A percentile compares a stretch with the other conserved stretches of the same genome.
These are phyloP conservation scores for Polyporus tsugae DNA, from an alignment of 1,284 basidiomycete genomes.

Conservation along the genomic window DNA sequence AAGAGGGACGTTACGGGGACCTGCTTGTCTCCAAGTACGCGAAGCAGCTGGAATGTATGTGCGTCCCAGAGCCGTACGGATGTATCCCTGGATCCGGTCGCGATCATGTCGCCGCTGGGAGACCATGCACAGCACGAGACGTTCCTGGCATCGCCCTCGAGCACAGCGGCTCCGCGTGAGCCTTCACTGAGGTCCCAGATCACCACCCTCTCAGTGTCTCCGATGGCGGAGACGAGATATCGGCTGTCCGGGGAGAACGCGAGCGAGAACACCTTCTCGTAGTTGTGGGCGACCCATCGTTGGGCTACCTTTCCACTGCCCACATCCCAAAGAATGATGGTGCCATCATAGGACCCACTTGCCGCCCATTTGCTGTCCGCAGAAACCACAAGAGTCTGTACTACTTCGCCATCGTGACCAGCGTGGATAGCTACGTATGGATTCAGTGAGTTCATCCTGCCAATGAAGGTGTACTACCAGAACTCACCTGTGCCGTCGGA, in stretches of 20 bases:
- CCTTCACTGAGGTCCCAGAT: neutral
- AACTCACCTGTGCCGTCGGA: no score
- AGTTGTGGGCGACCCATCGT: neutral
- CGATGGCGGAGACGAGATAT: no score
- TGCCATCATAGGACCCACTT: neutral
- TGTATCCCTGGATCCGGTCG: neutral
- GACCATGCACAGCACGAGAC: conserved; percentile 1
- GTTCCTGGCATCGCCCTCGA: no score
- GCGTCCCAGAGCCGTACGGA: neutral
- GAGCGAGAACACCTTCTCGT: neutral
- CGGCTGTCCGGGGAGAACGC: conserved; percentile 1
- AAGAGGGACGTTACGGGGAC: no score
- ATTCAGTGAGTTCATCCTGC: neutral
- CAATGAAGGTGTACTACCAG: neutral
- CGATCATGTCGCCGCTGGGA: neutral
- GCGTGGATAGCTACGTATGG: neutral
- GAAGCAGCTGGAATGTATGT: neutral
- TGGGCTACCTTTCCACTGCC: neutral
- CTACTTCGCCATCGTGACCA: neutral
- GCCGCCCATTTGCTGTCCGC: neutral
- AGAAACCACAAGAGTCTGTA: neutral
- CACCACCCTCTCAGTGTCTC: neutral
- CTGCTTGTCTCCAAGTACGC: no score
- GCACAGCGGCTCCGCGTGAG: no score
- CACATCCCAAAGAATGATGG: neutral